Evolutionary conservation across 2,329 filamentous ascomycete genomes (phyloP).

Genomic region (Escovopsis weberi): DNA sequence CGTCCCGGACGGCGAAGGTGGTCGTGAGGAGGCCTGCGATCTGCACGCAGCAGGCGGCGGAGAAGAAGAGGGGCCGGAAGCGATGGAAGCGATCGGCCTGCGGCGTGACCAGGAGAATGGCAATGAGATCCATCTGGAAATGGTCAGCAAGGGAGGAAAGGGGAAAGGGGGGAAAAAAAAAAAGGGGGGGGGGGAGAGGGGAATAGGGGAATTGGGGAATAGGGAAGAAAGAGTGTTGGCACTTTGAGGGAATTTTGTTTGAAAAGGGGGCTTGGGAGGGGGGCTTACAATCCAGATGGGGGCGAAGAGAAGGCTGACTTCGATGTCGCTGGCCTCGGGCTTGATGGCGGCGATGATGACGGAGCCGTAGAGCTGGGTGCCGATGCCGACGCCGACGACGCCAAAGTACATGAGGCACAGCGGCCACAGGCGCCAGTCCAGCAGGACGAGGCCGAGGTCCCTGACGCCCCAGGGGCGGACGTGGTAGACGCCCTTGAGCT

Average conservation of each 20-base stretch:
- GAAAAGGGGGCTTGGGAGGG: not conserved
- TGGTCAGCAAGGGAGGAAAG: not conserved
- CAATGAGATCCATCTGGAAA: conserved; percentile 65
- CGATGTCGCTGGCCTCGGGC: conserved; percentile 53
- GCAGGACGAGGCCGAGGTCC: conserved; percentile 55
- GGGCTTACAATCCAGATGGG: conserved; percentile 74
- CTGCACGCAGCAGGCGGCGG: conserved; percentile 58
- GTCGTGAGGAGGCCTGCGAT: conserved; percentile 68
- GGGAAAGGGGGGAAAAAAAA: not conserved
- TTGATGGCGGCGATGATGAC: conserved; percentile 75
- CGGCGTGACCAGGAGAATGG: conserved; percentile 73
- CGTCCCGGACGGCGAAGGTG: conserved; percentile 55
- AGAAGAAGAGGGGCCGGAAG: conserved; percentile 69
- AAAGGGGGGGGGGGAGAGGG: not conserved
- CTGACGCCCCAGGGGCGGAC: conserved; percentile 55
- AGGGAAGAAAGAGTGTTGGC: no score
- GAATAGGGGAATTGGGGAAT: no score
- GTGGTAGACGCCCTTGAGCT: conserved; percentile 69
- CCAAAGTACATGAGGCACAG: conserved; percentile 87
- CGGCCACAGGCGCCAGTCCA: conserved; percentile 84
- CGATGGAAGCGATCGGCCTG: conserved; percentile 77
- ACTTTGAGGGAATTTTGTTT: no score
- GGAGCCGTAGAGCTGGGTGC: conserved; percentile 75
- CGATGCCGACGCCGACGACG: conserved; percentile 83
- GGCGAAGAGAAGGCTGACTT: conserved; percentile 71